Conservation (phyloP, 2,329 filamentous ascomycete species). For the Fusarium kyushuense region DNA sequence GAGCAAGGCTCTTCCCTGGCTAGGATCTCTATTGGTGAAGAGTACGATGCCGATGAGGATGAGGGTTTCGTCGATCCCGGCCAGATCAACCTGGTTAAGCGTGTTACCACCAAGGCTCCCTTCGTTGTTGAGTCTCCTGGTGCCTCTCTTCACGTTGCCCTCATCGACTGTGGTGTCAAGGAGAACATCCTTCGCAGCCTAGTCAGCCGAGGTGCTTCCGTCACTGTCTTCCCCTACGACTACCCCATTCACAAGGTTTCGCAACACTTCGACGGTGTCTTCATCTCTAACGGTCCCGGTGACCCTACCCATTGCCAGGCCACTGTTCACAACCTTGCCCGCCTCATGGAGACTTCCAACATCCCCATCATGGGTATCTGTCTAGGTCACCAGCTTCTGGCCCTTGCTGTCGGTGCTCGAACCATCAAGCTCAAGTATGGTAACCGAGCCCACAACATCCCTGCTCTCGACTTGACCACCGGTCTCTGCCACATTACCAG, state of each 20-base stretch:
- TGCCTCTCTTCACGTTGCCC: constrained; percentile 88
- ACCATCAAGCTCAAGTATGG: constrained; percentile 99
- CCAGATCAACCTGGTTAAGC: constrained; percentile 95
- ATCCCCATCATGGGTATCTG: constrained; percentile 98
- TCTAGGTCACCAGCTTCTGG: constrained; percentile 94
- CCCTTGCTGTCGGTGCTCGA: constrained; percentile 85
- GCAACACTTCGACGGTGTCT: constrained; percentile 97
- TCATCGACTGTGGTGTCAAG: constrained; percentile 99
- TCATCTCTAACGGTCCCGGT: constrained; percentile 98
- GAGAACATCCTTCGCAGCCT: constrained; percentile 98
- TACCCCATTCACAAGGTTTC: constrained; percentile 99
- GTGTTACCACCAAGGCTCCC: constrained; percentile 96
- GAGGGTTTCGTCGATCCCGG: constrained; percentile 95
- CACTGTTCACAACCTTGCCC: constrained; percentile 91
- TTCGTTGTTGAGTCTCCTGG: constrained; percentile 91
- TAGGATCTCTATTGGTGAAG: constrained; percentile 93
- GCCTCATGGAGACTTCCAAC: constrained; percentile 90
- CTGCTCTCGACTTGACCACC: constrained; percentile 91
- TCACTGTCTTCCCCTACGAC: constrained; percentile 95
- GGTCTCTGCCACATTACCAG: constrained; percentile 98
- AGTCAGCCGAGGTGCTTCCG: constrained; percentile 89
- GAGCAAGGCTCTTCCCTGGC: constrained; percentile 97
- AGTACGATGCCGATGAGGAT: constrained; percentile 98
- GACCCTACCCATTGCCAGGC: constrained; percentile 97
- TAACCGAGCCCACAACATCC: constrained; percentile 99